Base-by-base conservation (phyloP, 352 stramenopile genomes). In the Globisporangium barbulae region DNA sequence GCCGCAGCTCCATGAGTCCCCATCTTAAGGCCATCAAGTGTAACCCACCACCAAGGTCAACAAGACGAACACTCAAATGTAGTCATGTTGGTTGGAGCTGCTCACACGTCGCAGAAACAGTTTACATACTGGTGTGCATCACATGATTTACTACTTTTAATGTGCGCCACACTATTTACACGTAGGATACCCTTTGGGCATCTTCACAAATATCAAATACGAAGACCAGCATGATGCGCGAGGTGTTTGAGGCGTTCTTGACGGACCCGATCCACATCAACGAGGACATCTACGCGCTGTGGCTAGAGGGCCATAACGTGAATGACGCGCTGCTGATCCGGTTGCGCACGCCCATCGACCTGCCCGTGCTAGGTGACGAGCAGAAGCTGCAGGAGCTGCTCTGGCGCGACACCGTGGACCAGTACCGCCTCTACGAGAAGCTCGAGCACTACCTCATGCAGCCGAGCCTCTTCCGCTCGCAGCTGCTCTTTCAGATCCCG, bases 341-440 rank as follows among this genome's bases (percentile, higher is more conserved):
- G 10, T 57, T 92, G 52, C 69, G 69, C 17, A 74, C 82, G 25
- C 76, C 83, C 39, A 69, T 70, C 53, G 63, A 74, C 50, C 68
- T 89, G 65, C 74, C 80, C 3, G 79, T 79, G 21, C 68, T 86
- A 33, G 81, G 77, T 42, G 77, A 83, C 68, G 67, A 81, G 49
- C 66, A 70, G 8, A 73, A 79, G 56, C 77, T 89, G 63, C 79
- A 78, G 35, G 81, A 93, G 71, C 59, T 93, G 49, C 68, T 93
- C 22, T 91, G 81, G 82, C 71, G 83, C 53, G 81, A 93, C 71
- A 91, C 83, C 0, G 81, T 91, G 53, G 85, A 93, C 69, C 82
- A 95, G 61, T 95, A 95, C 66, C 79, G 87, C 5, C 74, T 93
- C 13, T 93, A 87, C 63, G 82, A 94, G 63, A 89, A 91, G 67